These are phyloP conservation scores for Cutaneotrichosporon sp. DNA, from an alignment of 1,284 basidiomycete species.

Conservation along the genomic window DNA sequence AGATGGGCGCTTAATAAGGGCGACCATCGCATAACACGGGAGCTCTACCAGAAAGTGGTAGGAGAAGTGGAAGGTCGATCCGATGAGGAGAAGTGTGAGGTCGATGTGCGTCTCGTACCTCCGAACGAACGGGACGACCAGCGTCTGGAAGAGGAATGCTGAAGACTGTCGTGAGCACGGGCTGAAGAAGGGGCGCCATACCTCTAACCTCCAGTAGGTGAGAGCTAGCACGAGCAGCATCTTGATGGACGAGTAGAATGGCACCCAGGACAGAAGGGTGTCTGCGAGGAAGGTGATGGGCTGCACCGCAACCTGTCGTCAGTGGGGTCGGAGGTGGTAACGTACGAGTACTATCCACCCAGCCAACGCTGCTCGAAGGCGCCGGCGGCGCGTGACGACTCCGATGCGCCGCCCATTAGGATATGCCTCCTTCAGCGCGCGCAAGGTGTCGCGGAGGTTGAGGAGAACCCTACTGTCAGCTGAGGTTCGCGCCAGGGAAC, in stretches of 20 bases:
- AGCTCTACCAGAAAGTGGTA: conserved; percentile 21
- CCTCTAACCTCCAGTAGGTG: conserved; percentile 30
- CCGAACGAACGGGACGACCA: conserved; percentile 29
- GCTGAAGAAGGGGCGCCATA: conserved; percentile 16
- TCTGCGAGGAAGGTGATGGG: conserved; percentile 21
- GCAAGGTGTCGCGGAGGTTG: conserved; percentile 39
- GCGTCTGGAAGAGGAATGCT: conserved; percentile 24
- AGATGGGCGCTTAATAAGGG: neutral
- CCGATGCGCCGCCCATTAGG: conserved; percentile 40
- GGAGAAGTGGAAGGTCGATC: conserved; percentile 25
- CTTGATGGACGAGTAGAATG: conserved; percentile 39
- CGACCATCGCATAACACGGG: conserved; percentile 6
- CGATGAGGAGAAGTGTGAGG: conserved; percentile 35
- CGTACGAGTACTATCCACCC: conserved; percentile 44
- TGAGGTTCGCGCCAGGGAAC: neutral
- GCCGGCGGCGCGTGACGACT: conserved; percentile 29
- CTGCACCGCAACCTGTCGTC: conserved; percentile 26
- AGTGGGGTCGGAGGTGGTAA: neutral
- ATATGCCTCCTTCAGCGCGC: conserved; percentile 33
- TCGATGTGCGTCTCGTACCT: conserved; percentile 44
- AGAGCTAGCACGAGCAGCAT: conserved; percentile 24
- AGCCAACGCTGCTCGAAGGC: conserved; percentile 33
- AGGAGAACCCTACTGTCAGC: conserved; percentile 31
- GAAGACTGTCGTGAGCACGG: conserved; percentile 28
- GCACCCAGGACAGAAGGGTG: conserved; percentile 37